These are phyloP conservation scores for Strobilomyces echinocephalus DNA, from an alignment of 768 basidiomycete genomes.

Conservation along the genomic window DNA sequence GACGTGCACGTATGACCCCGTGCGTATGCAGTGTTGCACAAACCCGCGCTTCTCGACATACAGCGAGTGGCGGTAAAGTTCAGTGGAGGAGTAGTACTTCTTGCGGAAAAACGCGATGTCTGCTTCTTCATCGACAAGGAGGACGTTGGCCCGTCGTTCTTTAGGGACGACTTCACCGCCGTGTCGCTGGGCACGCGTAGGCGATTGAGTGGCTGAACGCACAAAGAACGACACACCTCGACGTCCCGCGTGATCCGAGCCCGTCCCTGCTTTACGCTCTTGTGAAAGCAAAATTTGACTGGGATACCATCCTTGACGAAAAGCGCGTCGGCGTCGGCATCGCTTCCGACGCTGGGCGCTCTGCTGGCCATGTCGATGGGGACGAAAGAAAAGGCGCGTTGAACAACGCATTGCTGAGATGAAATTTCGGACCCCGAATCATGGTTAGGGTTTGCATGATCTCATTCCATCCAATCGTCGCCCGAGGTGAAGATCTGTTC, in stretches of 20 bases:
- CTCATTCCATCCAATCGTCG: too few relatives aligned
- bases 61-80: slow-evolving; percentile 14
- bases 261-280: slow-evolving; percentile 22
- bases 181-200: slow-evolving; percentile 7
- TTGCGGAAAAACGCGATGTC: slow-evolving; percentile 23
- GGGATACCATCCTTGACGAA: slow-evolving; percentile 22
- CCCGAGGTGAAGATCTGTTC: too few relatives aligned
- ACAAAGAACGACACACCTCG: slow-evolving; percentile 10
- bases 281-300: slow-evolving; percentile 27
- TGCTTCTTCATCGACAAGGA: slow-evolving; percentile 28
- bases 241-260: slow-evolving; percentile 16
- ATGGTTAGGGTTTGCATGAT: slow-evolving; percentile 26
- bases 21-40: slow-evolving; percentile 20
- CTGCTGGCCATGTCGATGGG: background rate
- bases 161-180: slow-evolving; percentile 17
- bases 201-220: background rate
- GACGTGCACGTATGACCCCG: slow-evolving; percentile 11
- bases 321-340: slow-evolving; percentile 9
- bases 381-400: background rate
- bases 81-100: slow-evolving; percentile 22
- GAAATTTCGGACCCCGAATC: slow-evolving; percentile 27
- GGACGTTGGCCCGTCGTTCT: slow-evolving; percentile 21
- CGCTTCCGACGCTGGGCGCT: background rate
- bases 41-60: slow-evolving; percentile 26
- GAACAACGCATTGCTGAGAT: background rate